phyloP scores from a whole-genome alignment of 2,329 filamentous ascomycete genomes.

The Celoporthe dispersa region DNA sequence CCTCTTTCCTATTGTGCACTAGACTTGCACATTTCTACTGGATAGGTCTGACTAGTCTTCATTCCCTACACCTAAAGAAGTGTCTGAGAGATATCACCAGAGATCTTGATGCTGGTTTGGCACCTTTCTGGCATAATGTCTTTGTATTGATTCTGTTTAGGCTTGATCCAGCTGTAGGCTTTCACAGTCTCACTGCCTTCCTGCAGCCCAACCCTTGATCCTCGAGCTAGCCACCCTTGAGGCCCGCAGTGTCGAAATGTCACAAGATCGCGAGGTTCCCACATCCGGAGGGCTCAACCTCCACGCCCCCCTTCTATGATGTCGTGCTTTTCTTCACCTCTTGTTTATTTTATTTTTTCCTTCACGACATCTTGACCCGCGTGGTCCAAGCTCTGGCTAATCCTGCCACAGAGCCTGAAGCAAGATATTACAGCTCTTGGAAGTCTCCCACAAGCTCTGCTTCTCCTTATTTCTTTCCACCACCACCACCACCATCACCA shows the following conservation, averaged over 20 bases:
- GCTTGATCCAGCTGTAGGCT: not conserved
- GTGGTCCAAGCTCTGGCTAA: not conserved
- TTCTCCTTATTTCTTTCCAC: not conserved
- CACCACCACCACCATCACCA: not conserved
- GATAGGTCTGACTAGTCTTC: not conserved
- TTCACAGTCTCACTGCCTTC: not conserved
- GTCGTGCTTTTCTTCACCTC: not conserved
- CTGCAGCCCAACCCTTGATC: not conserved
- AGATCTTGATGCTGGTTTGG: not conserved
- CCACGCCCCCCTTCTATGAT: not conserved
- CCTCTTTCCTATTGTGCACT: not conserved
- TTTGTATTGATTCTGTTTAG: not conserved
- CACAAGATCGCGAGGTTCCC: not conserved
- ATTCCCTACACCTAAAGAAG: not conserved
- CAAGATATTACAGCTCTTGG: not conserved
- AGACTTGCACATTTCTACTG: not conserved
- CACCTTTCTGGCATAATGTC: not conserved
- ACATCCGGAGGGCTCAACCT: not conserved
- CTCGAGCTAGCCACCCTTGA: not conserved
- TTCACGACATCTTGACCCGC: not conserved
- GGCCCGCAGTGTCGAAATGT: not conserved
- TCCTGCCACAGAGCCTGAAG: slow-evolving; percentile 1
- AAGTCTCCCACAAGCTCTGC: not conserved
- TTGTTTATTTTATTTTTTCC: not conserved
- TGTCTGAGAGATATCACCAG: not conserved